phyloP scores from a whole-genome alignment of 495 filamentous ascomycete species.

The Penicillium arizonense region DNA sequence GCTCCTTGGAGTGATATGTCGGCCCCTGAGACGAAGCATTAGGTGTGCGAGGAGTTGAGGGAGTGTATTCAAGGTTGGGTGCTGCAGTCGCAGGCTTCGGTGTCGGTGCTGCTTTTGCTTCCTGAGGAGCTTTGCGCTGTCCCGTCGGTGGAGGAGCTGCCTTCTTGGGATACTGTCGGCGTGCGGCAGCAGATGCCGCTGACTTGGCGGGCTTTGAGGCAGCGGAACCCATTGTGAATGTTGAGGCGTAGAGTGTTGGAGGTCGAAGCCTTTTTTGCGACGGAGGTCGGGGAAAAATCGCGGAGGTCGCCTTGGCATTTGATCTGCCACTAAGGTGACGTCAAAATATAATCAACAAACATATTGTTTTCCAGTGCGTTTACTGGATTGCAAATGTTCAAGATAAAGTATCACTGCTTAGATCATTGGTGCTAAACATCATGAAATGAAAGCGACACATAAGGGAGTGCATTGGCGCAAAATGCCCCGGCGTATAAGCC shows the following conservation, averaged over 20 bases:
- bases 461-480: too few relatives aligned
- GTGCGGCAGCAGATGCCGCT: constrained; percentile 48
- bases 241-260: constrained; percentile 3
- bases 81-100: constrained; percentile 13
- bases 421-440: too few relatives aligned
- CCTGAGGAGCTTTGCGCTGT: constrained; percentile 15
- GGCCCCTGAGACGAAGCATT: constrained; percentile 24
- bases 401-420: too few relatives aligned
- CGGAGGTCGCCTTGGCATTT: constrained; percentile 25
- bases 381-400: too few relatives aligned
- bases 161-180: constrained; percentile 57
- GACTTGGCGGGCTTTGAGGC: constrained; percentile 60
- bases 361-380: neutral
- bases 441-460: too few relatives aligned
- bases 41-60: constrained; percentile 34
- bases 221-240: constrained; percentile 56
- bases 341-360: constrained; percentile 23
- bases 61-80: constrained; percentile 9
- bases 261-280: constrained; percentile 10
- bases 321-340: constrained; percentile 21
- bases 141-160: constrained; percentile 34
- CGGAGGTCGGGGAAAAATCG: constrained; percentile 22
- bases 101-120: constrained; percentile 12
- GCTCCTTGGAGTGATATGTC: constrained; percentile 40
- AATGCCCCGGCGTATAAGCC: too few relatives aligned